Evolutionary conservation across 768 basidiomycete genomes (phyloP).

Genomic region (Ramaria rubella): DNA sequence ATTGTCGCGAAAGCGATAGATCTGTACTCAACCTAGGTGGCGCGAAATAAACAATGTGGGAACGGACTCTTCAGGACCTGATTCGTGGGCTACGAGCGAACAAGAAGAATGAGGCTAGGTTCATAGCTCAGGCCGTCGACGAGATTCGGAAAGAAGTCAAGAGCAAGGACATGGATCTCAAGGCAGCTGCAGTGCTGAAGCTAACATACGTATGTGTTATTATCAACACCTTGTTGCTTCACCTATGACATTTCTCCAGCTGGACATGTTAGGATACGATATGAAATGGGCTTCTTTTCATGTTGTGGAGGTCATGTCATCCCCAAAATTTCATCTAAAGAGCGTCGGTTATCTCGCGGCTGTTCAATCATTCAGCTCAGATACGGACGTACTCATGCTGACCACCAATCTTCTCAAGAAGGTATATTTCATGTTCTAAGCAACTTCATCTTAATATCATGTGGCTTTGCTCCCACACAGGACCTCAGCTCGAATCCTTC

Average conservation of each 20-base stretch:
- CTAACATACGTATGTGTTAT: conserved; percentile 80
- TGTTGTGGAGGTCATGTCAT: conserved; percentile 98
- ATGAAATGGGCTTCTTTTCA: conserved; percentile 96
- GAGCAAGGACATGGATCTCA: conserved; percentile 93
- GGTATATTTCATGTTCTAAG: conserved; percentile 36
- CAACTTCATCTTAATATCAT: conserved; percentile 14
- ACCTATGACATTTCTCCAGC: conserved; percentile 40
- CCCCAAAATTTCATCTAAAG: conserved; percentile 85
- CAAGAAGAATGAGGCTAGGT: conserved; percentile 88
- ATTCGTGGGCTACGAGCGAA: conserved; percentile 93
- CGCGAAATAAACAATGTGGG: conserved; percentile 92
- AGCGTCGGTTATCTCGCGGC: conserved; percentile 94
- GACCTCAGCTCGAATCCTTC: conserved; percentile 72
- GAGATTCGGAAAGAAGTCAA: conserved; percentile 91
- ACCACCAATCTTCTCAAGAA: conserved; percentile 95
- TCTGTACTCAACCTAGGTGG: too few species aligned
- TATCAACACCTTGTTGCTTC: conserved; percentile 1
- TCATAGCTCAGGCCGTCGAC: conserved; percentile 87
- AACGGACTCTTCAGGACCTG: conserved; percentile 91
- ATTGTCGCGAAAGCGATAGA: too few species aligned
- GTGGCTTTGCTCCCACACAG: conserved; percentile 33
- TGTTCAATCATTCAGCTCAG: conserved; percentile 80
- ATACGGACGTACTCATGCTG: conserved; percentile 95
- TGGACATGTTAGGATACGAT: conserved; percentile 95
- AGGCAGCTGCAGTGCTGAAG: conserved; percentile 92